Conservation (phyloP, 495 filamentous ascomycete species). For the Neohortaea acidophila region DNA sequence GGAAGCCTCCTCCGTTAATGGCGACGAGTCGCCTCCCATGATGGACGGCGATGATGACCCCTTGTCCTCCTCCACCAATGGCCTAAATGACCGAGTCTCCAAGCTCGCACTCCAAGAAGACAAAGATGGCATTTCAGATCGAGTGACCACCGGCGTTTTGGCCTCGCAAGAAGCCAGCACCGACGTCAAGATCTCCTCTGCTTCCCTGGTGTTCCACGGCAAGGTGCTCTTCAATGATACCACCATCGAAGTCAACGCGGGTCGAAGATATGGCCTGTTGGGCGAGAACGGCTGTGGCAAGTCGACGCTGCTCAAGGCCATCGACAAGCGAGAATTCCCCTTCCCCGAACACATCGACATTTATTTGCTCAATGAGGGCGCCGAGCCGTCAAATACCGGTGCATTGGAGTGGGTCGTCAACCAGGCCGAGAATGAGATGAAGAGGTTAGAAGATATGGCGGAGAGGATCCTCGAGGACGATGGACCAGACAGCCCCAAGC, state of each 20-base stretch:
- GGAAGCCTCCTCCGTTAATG: conserved; percentile 46
- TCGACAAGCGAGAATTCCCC: conserved; percentile 83
- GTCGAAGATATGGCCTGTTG: conserved; percentile 82
- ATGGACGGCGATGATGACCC: conserved; percentile 44
- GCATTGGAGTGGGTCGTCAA: conserved; percentile 93
- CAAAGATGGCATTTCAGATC: conserved; percentile 87
- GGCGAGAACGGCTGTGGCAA: conserved; percentile 99
- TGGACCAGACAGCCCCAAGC: conserved; percentile 76
- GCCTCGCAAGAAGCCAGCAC: conserved; percentile 67
- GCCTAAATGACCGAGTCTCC: conserved; percentile 66
- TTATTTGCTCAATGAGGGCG: conserved; percentile 95
- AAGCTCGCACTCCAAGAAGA: conserved; percentile 80
- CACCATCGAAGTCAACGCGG: conserved; percentile 83
- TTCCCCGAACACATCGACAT: conserved; percentile 96
- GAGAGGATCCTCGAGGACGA: conserved; percentile 84
- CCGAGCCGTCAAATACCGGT: conserved; percentile 73
- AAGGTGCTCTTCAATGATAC: conserved; percentile 88
- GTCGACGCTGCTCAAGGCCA: conserved; percentile 89
- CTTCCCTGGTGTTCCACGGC: conserved; percentile 90
- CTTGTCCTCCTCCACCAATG: conserved; percentile 41
- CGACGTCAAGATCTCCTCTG: conserved; percentile 92
- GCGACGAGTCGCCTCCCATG: conserved; percentile 48
- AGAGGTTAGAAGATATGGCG: conserved; percentile 68
- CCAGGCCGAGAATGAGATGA: conserved; percentile 89
- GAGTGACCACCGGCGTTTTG: conserved; percentile 95